Evolutionary conservation across 768 basidiomycete genomes (phyloP).

Genomic region (Antrodiella citrinella): DNA sequence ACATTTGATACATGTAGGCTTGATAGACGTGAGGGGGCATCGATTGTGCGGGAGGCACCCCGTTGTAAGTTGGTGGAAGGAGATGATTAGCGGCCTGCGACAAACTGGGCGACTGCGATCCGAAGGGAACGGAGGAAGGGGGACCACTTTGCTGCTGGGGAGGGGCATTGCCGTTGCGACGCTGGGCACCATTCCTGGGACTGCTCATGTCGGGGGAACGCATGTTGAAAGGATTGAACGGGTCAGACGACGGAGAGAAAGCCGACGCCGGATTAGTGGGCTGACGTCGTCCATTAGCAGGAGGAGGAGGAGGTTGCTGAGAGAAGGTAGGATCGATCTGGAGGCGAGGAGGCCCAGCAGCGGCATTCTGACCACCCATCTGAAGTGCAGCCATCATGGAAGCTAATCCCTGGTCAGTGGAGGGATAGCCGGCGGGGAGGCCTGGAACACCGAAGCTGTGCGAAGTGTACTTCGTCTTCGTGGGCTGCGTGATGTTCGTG

Average conservation of each 20-base stretch:
- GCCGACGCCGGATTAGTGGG: slow-evolving; percentile 33
- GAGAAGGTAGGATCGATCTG: slow-evolving; percentile 63
- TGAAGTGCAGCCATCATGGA: slow-evolving; percentile 92
- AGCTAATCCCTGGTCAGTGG: slow-evolving; percentile 77
- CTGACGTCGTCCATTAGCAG: slow-evolving; percentile 8
- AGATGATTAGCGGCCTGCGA: slow-evolving; percentile 48
- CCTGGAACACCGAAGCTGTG: slow-evolving; percentile 65
- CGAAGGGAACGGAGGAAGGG: slow-evolving; percentile 38
- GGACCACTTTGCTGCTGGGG: slow-evolving; percentile 17
- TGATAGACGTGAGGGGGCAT: slow-evolving; percentile 66
- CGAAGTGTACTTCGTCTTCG: slow-evolving; percentile 49
- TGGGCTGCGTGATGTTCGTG: slow-evolving; percentile 48
- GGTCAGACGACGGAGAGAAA: slow-evolving; percentile 45
- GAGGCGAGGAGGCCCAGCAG: slow-evolving; percentile 67
- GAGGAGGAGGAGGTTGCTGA: slow-evolving; percentile 17
- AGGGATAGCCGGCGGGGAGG: slow-evolving; percentile 70
- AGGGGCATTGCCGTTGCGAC: slow-evolving; percentile 38
- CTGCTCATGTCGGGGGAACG: slow-evolving; percentile 44
- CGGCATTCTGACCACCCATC: slow-evolving; percentile 83
- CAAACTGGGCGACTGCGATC: slow-evolving; percentile 53
- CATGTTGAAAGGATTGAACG: slow-evolving; percentile 50
- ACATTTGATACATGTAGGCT: slow-evolving; percentile 79
- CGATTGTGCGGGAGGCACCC: slow-evolving; percentile 44
- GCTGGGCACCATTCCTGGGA: slow-evolving; percentile 36
- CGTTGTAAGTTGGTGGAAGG: slow-evolving; percentile 56